Percentiles rank a stretch among this genome's conserved stretches.
Conservation (phyloP, 805 yeast species). For the Scheffersomyces spartinae region DNA sequence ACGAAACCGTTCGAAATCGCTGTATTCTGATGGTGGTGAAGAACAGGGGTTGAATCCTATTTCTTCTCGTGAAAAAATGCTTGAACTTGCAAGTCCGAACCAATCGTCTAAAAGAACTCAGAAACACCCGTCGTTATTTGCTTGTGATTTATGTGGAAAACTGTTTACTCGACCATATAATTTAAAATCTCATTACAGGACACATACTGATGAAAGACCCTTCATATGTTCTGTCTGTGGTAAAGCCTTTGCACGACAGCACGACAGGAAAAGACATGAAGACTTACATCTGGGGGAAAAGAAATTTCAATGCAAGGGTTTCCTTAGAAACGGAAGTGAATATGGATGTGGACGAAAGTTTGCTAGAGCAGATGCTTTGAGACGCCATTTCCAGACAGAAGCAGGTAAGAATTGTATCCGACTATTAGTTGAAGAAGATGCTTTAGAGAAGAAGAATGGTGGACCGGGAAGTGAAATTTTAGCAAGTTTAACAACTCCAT, state of each 20-base stretch:
- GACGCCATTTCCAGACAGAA: slow-evolving; percentile 36
- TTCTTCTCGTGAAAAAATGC: slow-evolving; percentile 43
- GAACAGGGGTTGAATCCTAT: too few species aligned
- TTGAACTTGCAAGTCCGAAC: slow-evolving; percentile 53
- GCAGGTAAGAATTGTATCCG: slow-evolving; percentile 33
- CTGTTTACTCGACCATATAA: slow-evolving; percentile 89
- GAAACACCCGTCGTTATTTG: slow-evolving; percentile 62
- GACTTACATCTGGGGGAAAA: slow-evolving; percentile 66
- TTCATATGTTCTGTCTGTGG: slow-evolving; percentile 65
- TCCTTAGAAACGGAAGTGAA: slow-evolving; percentile 33
- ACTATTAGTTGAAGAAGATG: slow-evolving; percentile 29
- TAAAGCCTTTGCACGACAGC: slow-evolving; percentile 53
- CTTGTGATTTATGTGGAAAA: slow-evolving; percentile 77
- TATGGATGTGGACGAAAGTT: slow-evolving; percentile 36
- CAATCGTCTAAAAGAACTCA: slow-evolving; percentile 45
- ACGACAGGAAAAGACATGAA: slow-evolving; percentile 34
- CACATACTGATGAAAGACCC: slow-evolving; percentile 82
- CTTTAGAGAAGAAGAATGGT: slow-evolving; percentile 11
- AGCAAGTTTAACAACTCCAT: neutral
- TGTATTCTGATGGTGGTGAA: too few species aligned
- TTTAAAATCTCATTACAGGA: slow-evolving; percentile 78
- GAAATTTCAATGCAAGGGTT: slow-evolving; percentile 61
- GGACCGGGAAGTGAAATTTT: slow-evolving; percentile 2
- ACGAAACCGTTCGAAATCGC: too few species aligned
- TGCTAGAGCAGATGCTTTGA: slow-evolving; percentile 35